Evolutionary conservation across 139 green algal species (phyloP).

Genomic region (Chlorokybus atmophyticus): DNA sequence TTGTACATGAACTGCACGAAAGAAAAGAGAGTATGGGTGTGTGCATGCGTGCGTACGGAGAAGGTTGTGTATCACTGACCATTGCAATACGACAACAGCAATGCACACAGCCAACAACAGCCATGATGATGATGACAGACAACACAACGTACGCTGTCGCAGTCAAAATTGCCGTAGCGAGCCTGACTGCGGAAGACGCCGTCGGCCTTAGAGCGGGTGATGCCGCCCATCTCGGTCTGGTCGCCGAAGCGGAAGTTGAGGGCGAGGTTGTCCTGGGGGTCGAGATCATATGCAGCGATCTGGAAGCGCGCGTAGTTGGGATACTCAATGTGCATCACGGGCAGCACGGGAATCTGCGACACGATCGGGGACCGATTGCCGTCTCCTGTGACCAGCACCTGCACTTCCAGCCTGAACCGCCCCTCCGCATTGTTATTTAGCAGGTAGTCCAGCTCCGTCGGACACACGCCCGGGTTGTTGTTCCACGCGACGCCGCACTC

Average conservation of each 20-base stretch:
- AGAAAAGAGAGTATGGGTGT: too few relatives aligned
- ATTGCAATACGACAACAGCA: too few relatives aligned
- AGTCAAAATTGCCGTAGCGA: constrained; percentile 3
- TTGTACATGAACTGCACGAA: constrained; percentile 3
- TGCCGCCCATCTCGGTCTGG: constrained; percentile 9
- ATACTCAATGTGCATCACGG: constrained; percentile 15
- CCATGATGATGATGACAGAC: too few relatives aligned
- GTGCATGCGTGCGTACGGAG: too few relatives aligned
- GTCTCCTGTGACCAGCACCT: constrained; percentile 6
- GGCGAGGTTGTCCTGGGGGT: constrained; percentile 4
- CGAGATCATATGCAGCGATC: constrained; percentile 17
- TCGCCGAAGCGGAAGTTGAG: constrained; percentile 17
- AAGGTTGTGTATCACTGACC: too few relatives aligned
- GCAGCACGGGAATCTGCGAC: constrained; percentile 16
- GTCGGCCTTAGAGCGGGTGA: constrained; percentile 12
- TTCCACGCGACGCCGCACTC: constrained; percentile 8
- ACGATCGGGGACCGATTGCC: constrained; percentile 19
- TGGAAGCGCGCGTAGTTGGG: constrained; percentile 13
- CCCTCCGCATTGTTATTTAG: constrained; percentile 27
- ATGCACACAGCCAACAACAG: too few relatives aligned
- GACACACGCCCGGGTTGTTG: constrained; percentile 8
- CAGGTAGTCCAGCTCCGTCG: constrained; percentile 8
- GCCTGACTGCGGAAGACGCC: constrained; percentile 1
- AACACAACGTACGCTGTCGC: too few relatives aligned
- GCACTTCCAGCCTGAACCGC: constrained; percentile 22